Evolutionary conservation across 495 filamentous ascomycete species (phyloP).

Genomic region (Emericellopsis terricola): DNA sequence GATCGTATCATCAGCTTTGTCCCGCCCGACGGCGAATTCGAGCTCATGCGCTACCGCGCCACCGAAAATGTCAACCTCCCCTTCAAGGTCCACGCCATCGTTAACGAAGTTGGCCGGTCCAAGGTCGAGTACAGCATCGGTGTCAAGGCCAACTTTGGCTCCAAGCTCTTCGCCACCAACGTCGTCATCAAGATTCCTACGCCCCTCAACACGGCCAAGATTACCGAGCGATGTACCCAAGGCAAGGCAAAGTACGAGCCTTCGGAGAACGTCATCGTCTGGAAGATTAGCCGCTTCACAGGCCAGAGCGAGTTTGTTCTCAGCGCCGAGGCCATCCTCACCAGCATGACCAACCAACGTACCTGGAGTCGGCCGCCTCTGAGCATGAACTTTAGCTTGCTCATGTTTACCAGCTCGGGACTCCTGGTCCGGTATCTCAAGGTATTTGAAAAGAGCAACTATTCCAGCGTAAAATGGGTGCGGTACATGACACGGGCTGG

Average conservation of each 20-base stretch:
- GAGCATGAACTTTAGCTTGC: conserved; percentile 72
- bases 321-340: conserved; percentile 81
- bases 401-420: conserved; percentile 96
- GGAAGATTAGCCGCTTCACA: conserved; percentile 96
- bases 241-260: conserved; percentile 98
- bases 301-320: conserved; percentile 91
- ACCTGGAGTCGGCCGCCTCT: conserved; percentile 91
- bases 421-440: conserved; percentile 90
- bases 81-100: conserved; percentile 97
- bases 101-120: conserved; percentile 90
- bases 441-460: conserved; percentile 99
- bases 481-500: conserved; percentile 96
- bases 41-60: conserved; percentile 98
- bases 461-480: conserved; percentile 98
- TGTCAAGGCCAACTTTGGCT: conserved; percentile 89
- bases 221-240: conserved; percentile 83
- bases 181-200: conserved; percentile 93
- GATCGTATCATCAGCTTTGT: conserved; percentile 97
- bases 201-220: conserved; percentile 87
- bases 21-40: conserved; percentile 95
- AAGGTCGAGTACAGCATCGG: conserved; percentile 98
- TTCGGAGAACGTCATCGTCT: conserved; percentile 92
- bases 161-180: conserved; percentile 93
- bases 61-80: conserved; percentile 98
- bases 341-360: conserved; percentile 96